Evolutionary conservation across 2,329 filamentous ascomycete genomes (phyloP), one percentile per base, ranked within the genome.

Genomic region (Botrytis galanthina): DNA sequence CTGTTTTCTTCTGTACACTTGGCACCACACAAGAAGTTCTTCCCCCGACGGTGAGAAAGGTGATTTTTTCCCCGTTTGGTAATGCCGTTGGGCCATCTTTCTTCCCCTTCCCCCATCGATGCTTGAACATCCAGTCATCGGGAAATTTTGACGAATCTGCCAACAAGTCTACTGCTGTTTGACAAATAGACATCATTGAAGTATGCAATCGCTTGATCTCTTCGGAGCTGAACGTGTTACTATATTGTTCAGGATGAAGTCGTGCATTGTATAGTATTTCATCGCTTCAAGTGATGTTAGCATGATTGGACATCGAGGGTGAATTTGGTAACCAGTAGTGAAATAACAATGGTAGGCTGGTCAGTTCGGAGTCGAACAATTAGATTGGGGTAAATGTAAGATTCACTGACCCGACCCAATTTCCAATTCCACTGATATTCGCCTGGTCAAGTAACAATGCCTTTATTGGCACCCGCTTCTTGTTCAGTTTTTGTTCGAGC

Each of bases 161-260:
- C 9, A 97, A 86, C 39, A 90, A 85, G 67, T 93, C 93, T 32
- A 95, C 90, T 0, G 95, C 93, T 0, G 90, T 92, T 74, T 91
- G 88, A 81, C 94, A 97, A 14, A 99, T 91, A 75, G 93, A 90
- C 74, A 92, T 87, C 61, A 98, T 90, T 0, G 91, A 87, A 14
- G 90, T 85, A 81, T 96, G 91, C 2, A 99, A 85, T 57, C 85
- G 86, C 76, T 88, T 87, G 75, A 97, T 89, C 81, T 98, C 91
- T 0, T 84, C 86, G 46, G 93, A 89, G 75, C 82, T 86, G 77
- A 98, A 92, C 0, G 93, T 92, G 79, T 98, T 91, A 82, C 92
- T 94, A 83, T 97, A 97, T 81, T 97, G 94, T 81, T 98, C 95
- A 0, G 96, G 96, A 77, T 99, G 95, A 26, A 98, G 87, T 68